Evolutionary conservation across 1,284 basidiomycete genomes (phyloP).

Genomic region (Gymnopus androsaceus): DNA sequence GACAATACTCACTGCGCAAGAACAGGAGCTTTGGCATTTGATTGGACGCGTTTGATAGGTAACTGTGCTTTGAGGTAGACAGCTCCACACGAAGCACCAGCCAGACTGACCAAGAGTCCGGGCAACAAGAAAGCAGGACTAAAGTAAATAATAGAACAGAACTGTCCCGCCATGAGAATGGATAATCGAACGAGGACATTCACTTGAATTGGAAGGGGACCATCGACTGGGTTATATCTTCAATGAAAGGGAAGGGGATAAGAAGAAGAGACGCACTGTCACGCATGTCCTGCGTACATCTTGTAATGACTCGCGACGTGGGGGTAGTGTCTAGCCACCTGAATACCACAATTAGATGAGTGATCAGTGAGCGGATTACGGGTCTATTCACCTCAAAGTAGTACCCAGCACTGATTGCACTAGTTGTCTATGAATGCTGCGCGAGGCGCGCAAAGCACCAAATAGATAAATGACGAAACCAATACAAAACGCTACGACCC

Average conservation of each 20-base stretch:
- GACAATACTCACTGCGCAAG: conserved; percentile 43
- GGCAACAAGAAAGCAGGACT: conserved; percentile 39
- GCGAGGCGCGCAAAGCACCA: conserved; percentile 22
- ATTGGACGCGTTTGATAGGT: conserved; percentile 63
- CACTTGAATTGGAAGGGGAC: conserved; percentile 19
- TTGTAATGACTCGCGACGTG: conserved; percentile 45
- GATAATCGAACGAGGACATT: conserved; percentile 21
- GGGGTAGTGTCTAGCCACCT: conserved; percentile 54
- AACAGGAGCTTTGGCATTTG: conserved; percentile 58
- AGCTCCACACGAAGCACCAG: conserved; percentile 21
- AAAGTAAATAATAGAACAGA: conserved; percentile 42
- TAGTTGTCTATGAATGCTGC: conserved; percentile 22
- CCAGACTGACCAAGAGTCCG: conserved; percentile 41
- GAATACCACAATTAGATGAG: not conserved
- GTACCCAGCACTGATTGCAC: conserved; percentile 26
- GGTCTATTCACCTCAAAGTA: conserved; percentile 20
- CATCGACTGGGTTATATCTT: conserved; percentile 19
- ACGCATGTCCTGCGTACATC: conserved; percentile 51
- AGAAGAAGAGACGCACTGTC: conserved; percentile 16
- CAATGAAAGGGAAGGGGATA: not conserved
- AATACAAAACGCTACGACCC: conserved; percentile 1
- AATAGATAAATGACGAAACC: conserved; percentile 17
- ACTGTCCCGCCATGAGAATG: conserved; percentile 30
- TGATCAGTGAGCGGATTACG: not conserved
- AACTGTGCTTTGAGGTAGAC: conserved; percentile 63